Conservation (phyloP, 176 grass and related monocot genomes). For the Carex pumila region DNA sequence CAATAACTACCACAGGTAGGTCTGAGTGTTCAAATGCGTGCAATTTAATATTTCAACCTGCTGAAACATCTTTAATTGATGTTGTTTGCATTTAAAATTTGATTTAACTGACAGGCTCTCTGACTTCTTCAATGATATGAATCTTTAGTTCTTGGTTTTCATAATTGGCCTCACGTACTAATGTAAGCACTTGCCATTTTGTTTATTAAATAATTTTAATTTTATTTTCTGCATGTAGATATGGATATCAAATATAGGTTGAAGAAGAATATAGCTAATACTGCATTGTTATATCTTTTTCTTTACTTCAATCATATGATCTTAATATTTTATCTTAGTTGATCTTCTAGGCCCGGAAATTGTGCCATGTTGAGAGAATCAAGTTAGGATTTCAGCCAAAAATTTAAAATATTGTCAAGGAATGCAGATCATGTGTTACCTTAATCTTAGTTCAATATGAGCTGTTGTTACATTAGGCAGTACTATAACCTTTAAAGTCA, state of each 20-base stretch:
- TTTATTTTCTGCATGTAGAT: neutral
- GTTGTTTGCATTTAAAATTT: constrained; percentile 5
- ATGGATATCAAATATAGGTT: neutral
- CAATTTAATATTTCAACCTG: neutral
- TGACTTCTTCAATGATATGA: constrained; percentile 58
- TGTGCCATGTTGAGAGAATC: neutral
- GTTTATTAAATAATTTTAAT: neutral
- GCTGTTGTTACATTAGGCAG: neutral
- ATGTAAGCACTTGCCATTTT: constrained; percentile 5
- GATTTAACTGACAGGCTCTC: constrained; percentile 48
- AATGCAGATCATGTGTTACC: neutral
- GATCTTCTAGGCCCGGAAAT: neutral
- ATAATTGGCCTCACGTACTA: neutral
- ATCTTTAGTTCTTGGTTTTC: constrained; percentile 35
- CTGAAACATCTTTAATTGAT: neutral
- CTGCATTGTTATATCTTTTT: neutral
- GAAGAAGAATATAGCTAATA: neutral
- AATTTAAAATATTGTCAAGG: neutral
- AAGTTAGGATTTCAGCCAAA: neutral
- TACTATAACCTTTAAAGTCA: neutral
- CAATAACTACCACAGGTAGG: neutral
- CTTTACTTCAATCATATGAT: neutral
- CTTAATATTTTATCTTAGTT: neutral
- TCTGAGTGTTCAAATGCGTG: neutral
- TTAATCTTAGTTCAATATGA: neutral